Evolutionary conservation across 306 rosid genomes (phyloP).

Genomic region (Vachellia collinsii): DNA sequence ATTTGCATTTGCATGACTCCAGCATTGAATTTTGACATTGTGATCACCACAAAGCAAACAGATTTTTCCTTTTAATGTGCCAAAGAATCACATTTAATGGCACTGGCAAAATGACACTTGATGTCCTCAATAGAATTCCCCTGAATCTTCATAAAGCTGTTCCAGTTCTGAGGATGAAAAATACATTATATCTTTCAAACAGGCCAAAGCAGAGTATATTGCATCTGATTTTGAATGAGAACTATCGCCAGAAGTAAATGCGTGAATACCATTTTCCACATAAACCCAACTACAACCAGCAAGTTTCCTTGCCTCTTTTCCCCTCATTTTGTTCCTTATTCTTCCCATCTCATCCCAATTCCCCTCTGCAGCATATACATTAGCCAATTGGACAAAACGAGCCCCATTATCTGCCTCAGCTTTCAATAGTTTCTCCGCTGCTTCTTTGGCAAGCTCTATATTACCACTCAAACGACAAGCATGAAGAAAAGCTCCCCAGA

Average conservation of each 20-base stretch:
- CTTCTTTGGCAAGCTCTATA: slow-evolving; percentile 55
- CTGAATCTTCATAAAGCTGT: slow-evolving; percentile 44
- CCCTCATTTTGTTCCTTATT: slow-evolving; percentile 83
- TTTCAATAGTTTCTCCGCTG: slow-evolving; percentile 54
- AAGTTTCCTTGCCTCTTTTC: slow-evolving; percentile 63
- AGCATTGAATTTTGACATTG: slow-evolving; percentile 22
- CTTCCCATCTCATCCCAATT: slow-evolving; percentile 84
- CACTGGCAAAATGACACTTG: slow-evolving; percentile 27
- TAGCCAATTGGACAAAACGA: slow-evolving; percentile 80
- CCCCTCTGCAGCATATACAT: slow-evolving; percentile 73
- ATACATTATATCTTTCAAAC: slow-evolving; percentile 52
- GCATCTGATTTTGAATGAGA: slow-evolving; percentile 59
- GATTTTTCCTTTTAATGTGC: slow-evolving; percentile 10
- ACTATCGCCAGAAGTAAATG: slow-evolving; percentile 67
- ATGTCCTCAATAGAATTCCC: slow-evolving; percentile 32
- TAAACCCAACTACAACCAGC: slow-evolving; percentile 85
- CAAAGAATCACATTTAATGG: slow-evolving; percentile 28
- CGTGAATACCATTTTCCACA: slow-evolving; percentile 61
- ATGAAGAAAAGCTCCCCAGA: slow-evolving; percentile 74
- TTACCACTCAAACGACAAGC: slow-evolving; percentile 67
- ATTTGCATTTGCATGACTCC: slow-evolving; percentile 28
- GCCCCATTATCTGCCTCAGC: slow-evolving; percentile 55
- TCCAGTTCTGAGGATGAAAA: slow-evolving; percentile 36
- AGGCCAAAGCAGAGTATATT: slow-evolving; percentile 53
- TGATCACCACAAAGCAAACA: slow-evolving; percentile 26